These are phyloP conservation scores for Amaranthus cruentus DNA, from an alignment of 148 eudicot genomes.

Conservation along the genomic window DNA sequence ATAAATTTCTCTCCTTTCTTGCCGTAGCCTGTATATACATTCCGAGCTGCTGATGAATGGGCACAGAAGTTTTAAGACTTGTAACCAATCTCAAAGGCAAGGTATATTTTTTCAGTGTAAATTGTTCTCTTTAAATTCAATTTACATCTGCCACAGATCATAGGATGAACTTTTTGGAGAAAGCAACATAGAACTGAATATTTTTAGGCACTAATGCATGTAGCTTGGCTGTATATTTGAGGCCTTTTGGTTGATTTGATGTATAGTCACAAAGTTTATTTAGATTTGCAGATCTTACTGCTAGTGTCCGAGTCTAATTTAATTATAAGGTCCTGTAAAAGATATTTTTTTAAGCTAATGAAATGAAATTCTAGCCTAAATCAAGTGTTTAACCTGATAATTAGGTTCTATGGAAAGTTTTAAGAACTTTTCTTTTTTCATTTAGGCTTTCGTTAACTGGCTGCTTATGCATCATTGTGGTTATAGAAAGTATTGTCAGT, in stretches of 20 bases:
- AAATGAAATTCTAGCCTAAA: neutral
- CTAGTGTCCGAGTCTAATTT: constrained; percentile 3
- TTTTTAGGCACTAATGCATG: neutral
- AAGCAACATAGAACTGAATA: neutral
- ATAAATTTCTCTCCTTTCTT: neutral
- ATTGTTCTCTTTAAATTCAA: constrained; percentile 7
- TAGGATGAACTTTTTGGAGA: neutral
- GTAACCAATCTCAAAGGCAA: neutral
- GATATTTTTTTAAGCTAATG: too few relatives aligned
- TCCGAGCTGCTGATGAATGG: neutral
- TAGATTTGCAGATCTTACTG: neutral
- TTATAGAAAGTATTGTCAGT: too few relatives aligned
- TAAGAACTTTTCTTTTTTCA: neutral
- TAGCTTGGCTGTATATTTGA: constrained; percentile 2
- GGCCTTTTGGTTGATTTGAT: constrained; percentile 1
- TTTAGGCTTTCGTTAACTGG: neutral
- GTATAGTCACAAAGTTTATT: neutral
- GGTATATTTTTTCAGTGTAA: neutral
- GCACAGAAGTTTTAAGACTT: neutral
- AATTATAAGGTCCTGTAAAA: neutral
- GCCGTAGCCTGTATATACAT: neutral
- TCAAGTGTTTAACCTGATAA: neutral
- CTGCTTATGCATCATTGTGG: neutral
- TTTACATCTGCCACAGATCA: constrained; percentile 4
- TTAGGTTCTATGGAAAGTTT: neutral